Percentiles rank a stretch among this genome's conserved stretches.
Conservation (phyloP, 2,329 filamentous ascomycete species). For the Beauveria caledonica region DNA sequence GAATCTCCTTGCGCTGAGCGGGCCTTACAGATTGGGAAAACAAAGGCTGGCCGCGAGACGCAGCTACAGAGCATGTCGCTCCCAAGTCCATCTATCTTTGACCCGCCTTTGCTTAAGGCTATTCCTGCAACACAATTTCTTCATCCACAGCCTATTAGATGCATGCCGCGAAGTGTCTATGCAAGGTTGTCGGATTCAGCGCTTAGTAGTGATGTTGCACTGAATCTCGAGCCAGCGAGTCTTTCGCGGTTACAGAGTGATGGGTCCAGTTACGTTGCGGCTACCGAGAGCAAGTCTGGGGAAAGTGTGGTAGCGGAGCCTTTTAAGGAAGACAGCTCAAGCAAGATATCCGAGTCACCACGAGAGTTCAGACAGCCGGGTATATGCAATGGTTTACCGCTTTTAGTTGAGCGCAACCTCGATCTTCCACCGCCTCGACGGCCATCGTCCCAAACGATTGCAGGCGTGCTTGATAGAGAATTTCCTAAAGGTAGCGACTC, state of each 20-base stretch:
- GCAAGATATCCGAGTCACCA: neutral
- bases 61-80: neutral
- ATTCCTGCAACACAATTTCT: neutral
- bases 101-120: neutral
- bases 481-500: neutral
- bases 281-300: neutral
- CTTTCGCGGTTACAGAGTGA: neutral
- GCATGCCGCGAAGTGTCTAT: neutral
- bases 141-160: conserved; percentile 7
- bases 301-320: neutral
- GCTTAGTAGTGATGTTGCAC: neutral
- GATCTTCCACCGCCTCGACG: neutral
- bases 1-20: conserved; percentile 3
- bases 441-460: neutral
- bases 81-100: neutral
- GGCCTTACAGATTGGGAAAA: neutral
- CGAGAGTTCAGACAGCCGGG: neutral
- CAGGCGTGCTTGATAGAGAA: neutral
- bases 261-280: neutral
- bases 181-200: neutral
- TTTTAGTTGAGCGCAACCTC: neutral
- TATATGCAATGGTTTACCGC: neutral
- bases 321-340: neutral
- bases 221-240: neutral
- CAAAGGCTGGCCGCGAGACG: neutral